Evolutionary conservation across 176 grass and related monocot species (phyloP), one percentile per base, ranked within the genome.

Genomic region (Rhynchospora tenuis): DNA sequence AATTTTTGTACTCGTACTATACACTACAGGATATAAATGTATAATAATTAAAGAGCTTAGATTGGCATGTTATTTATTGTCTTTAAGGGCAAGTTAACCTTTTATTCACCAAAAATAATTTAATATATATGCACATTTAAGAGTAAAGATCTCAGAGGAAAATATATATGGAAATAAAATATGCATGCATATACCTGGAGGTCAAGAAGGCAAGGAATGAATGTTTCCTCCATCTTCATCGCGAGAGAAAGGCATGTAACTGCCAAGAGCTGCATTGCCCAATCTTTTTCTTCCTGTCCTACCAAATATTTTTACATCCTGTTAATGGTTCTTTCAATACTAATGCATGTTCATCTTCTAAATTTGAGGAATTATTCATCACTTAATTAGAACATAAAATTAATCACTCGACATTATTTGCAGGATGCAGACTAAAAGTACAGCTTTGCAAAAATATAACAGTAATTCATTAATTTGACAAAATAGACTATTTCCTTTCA

Each of bases 181-280:
- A 64, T 64, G 15, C 27, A 51, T 67, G 12, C 56, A 85, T 70
- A 89, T 91, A 83, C 97, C 91, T 99, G 97, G 75, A 99, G 77
- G 81, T 96, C 97, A 45, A 93, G 85, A 38, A 99, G 91, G 54
- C 88, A 91, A 57, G 97, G 97, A 62, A 99, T 83, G 14, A 96
- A 23, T 27, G 88, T 94, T 71, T 99, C 97, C 85, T 99, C 97
- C 93, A 99, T 93, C 78, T 99, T 99, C 82, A 93, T 86, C 83
- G 97, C 93, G 46, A 99, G 84, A 59, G 97, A 99, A 85, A 99
- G 89, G 86, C 97, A 93, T 66, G 93, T 89, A 86, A 92, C 97
- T 73, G 93, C 91, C 77, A 99, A 88, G 83, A 99, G 83, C 78
- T 99, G 88, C 97, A 99, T 91, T 66, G 89, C 91, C 97, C 97